Evolutionary conservation across 2,329 filamentous ascomycete genomes (phyloP), one percentile per base, ranked within the genome.

Genomic region (Decorospora gaudefroyi): DNA sequence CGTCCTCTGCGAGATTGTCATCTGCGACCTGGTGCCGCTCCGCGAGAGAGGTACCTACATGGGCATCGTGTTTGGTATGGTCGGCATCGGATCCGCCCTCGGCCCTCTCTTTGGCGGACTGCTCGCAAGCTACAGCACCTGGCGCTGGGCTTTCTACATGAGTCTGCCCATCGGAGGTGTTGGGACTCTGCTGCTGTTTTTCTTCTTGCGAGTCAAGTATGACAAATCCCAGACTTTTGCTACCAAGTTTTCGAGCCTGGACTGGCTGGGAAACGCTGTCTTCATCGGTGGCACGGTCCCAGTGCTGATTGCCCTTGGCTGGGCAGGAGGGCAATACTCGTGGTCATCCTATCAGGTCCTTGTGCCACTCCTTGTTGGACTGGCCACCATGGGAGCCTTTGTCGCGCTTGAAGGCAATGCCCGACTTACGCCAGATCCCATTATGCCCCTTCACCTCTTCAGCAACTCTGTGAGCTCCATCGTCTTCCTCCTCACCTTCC

Each of bases 91-190:
- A 1, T 32, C 53, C 2, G 30, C 42, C 6, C 22, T 55, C 9
- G 57, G 59, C 4, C 59, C 57, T 9, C 25, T 53, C 1, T 17
- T 62, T 0, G 57, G 56, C 4, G 56, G 53, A 2, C 46, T 45
- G 1, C 53, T 63, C 12, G 54, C 48, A 17, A 18, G 16, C 2
- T 22, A 59, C 13, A 28, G 46, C 7, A 69, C 68, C 3, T 78
- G 74, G 74, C 55, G 70, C 8, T 76, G 72, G 71, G 62, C 72
- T 8, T 78, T 79, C 49, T 65, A 60, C 37, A 45, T 68, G 17
- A 62, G 62, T 18, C 32, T 64, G 1, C 59, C 62, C 1, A 57
- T 63, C 28, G 45, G 47, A 7, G 61, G 46, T 2, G 25, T 38
- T n/a, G 29, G 53, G 3, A 21, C 43, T 4, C 5, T 35, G 8